Evolutionary conservation across 2,329 filamentous ascomycete species (phyloP).

Genomic region (Colletotrichum sublineola): DNA sequence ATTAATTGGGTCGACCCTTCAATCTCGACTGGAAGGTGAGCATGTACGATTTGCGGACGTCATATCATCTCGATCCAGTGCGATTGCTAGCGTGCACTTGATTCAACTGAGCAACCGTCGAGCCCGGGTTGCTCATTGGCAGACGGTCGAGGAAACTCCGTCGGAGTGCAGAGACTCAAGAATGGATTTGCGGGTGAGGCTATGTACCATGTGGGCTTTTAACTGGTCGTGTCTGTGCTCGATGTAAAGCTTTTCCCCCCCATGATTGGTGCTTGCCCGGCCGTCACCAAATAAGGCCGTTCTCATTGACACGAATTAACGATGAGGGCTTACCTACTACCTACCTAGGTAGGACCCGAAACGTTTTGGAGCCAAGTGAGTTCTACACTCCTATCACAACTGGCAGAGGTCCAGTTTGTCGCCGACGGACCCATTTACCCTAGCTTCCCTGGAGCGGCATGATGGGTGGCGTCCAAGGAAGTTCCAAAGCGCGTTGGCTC

Average conservation of each 20-base stretch:
- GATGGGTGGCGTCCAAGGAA: constrained; percentile 9
- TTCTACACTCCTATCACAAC: not conserved
- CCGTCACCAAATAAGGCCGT: constrained; percentile 1
- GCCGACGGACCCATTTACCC: not conserved
- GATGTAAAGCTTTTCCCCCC: not conserved
- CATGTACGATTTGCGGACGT: constrained; percentile 14
- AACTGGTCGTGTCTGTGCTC: no score
- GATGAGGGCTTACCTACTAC: not conserved
- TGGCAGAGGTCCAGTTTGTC: constrained; percentile 6
- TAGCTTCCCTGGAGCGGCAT: constrained; percentile 25
- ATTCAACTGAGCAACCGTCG: not conserved
- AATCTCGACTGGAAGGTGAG: constrained; percentile 2
- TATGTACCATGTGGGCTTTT: not conserved
- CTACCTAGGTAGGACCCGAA: no score
- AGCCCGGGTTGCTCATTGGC: not conserved
- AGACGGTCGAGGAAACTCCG: constrained; percentile 16
- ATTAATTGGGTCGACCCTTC: constrained; percentile 18
- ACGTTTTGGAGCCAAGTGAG: no score
- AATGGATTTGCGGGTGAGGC: constrained; percentile 5
- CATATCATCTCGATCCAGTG: constrained; percentile 30
- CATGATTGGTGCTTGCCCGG: constrained; percentile 8
- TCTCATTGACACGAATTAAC: not conserved
- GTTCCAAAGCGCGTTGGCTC: constrained; percentile 38
- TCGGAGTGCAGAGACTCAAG: constrained; percentile 1
- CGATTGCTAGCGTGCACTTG: not conserved